Conservation (phyloP, 1,284 basidiomycete species). For the Termitomyces sp. region DNA sequence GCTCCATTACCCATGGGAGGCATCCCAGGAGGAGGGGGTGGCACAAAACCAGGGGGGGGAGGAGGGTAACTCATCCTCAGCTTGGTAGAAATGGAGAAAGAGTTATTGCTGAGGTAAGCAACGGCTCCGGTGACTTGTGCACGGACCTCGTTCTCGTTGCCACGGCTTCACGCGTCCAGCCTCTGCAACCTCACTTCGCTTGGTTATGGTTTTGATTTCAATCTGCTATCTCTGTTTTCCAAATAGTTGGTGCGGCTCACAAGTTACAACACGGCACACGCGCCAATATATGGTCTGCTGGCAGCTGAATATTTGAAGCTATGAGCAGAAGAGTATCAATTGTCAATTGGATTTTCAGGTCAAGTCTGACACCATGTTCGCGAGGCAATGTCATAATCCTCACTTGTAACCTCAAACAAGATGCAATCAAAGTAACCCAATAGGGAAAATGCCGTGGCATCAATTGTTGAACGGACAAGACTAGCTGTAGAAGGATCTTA, state of each 20-base stretch:
- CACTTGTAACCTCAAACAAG: background rate
- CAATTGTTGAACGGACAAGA: background rate
- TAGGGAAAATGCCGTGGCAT: too few species aligned
- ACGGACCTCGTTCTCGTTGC: constrained; percentile 26
- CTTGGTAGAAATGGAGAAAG: constrained; percentile 28
- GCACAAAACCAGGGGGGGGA: constrained; percentile 60
- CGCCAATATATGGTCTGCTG: too few species aligned
- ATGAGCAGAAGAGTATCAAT: too few species aligned
- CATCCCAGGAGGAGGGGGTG: constrained; percentile 59
- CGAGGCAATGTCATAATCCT: background rate
- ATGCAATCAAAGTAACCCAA: background rate
- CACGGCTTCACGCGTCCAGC: too few species aligned
- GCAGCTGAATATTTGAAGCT: too few species aligned
- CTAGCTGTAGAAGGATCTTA: background rate
- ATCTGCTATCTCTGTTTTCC: too few species aligned
- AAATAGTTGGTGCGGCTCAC: too few species aligned
- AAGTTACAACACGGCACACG: too few species aligned
- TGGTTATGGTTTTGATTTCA: too few species aligned
- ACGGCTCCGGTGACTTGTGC: constrained; percentile 20
- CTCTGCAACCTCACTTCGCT: too few species aligned
- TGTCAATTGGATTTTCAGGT: too few species aligned
- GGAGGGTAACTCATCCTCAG: constrained; percentile 45
- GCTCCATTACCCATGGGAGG: constrained; percentile 45
- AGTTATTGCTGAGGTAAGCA: constrained; percentile 29
- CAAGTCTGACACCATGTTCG: too few species aligned